Conservation (phyloP, 139 green algal genomes). For the Chlamydomonas sp. region DNA sequence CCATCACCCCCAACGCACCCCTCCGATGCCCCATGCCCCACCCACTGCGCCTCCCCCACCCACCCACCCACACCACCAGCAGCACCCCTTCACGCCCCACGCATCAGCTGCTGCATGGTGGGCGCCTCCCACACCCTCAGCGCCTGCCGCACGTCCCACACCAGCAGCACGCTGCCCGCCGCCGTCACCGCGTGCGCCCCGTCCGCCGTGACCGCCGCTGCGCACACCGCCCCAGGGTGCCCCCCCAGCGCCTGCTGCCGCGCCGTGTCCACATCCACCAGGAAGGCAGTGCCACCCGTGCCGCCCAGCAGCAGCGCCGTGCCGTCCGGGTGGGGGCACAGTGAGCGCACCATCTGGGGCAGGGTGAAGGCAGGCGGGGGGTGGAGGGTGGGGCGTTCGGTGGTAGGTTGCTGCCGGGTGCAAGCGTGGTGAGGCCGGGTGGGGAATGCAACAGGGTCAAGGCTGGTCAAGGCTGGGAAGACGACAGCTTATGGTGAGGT, state of each 20-base stretch:
- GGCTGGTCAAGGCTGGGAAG: no score
- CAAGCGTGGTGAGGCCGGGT: background rate
- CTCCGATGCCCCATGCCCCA: no score
- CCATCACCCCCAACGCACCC: no score
- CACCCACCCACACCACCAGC: background rate
- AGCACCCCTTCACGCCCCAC: background rate
- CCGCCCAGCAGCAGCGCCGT: slow-evolving; percentile 25
- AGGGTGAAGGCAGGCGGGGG: background rate
- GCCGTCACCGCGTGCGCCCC: slow-evolving; percentile 15
- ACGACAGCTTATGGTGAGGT: no score
- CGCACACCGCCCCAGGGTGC: slow-evolving; percentile 1
- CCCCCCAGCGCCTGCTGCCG: slow-evolving; percentile 2
- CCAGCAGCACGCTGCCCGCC: slow-evolving; percentile 11
- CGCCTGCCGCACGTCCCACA: slow-evolving; percentile 16
- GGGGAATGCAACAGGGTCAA: background rate
- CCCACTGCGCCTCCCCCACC: no score
- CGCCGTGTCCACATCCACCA: slow-evolving; percentile 13
- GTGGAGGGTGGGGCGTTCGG: background rate
- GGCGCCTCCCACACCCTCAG: background rate
- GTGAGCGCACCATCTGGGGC: slow-evolving; percentile 44
- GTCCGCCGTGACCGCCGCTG: background rate
- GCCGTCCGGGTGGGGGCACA: slow-evolving; percentile 35
- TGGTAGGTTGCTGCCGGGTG: background rate
- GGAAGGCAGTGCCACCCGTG: slow-evolving; percentile 18
- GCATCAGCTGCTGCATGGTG: background rate